Base-by-base conservation (phyloP, 306 rosid species). In the Sphenostylis stenocarpa region DNA sequence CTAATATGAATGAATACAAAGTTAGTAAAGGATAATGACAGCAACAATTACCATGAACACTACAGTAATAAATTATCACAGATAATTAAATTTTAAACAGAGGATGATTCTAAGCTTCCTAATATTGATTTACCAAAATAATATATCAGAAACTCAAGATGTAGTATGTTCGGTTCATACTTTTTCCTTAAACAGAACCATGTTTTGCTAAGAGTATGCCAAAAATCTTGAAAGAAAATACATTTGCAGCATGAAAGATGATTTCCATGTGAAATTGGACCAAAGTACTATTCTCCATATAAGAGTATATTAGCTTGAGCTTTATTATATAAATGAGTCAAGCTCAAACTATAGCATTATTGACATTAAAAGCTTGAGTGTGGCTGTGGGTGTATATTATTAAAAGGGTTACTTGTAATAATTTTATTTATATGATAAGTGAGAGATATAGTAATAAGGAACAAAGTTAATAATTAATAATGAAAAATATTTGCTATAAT, bases 1-100 rank as follows among this genome's bases (percentile, higher is more conserved):
- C 36, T 61, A 47, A 24, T 58, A 52, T 43, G 56, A 75, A 48
- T 26, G 29, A 75, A 58, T 49, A 58, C 31, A 39, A 12, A 20
- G 20, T 6, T 70, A 68, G 38, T 48, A 47, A 28, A 65, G 17
- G 43, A 21, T n/a, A 19, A 36, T 26, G 12, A 49, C 21, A 44
- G 47, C 8, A 34, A 39, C n/a, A 20, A 58, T 51, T 58, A 33
- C 34, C 67, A 44, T 0, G 0, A 21, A 34, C n/a, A 65, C 13
- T 49, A 24, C 6, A 57, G 53, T 29, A 69, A 26, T 39, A 53
- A 56, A 43, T 28, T 36, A 45, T 56, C 77, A 81, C 41, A 68
- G 23, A 36, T 36, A 9, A 74, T 48, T 34, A n/a, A 33, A 24
- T 21, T 45, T 47, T 38, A 58, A 41, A 74, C 56, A 57, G 33